Conservation (phyloP, 805 yeast species). For the Candida adriatica region DNA sequence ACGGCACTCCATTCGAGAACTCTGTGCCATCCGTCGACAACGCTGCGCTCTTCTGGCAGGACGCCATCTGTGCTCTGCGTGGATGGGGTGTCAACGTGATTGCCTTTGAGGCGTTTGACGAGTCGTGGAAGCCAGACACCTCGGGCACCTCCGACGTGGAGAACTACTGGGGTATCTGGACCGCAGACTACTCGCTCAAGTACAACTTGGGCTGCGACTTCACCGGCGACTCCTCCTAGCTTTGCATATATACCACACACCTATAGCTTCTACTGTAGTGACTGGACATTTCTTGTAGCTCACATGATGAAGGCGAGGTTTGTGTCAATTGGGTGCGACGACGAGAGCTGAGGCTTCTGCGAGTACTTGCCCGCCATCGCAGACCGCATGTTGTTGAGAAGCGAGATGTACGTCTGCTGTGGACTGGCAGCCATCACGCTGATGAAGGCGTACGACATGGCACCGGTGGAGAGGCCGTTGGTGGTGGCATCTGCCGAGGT, state of each 20-base stretch:
- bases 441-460: conserved; percentile 67
- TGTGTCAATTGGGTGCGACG: conserved; percentile 62
- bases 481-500: conserved; percentile 55
- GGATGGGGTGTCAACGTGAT: conserved; percentile 94
- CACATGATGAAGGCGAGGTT: conserved; percentile 33
- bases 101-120: conserved; percentile 93
- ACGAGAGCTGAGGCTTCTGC: conserved; percentile 67
- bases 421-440: conserved; percentile 48
- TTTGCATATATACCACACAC: background rate
- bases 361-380: conserved; percentile 53
- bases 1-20: conserved; percentile 63
- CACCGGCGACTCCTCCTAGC: conserved; percentile 11
- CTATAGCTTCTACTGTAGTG: background rate
- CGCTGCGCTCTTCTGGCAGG: conserved; percentile 78
- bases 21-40: conserved; percentile 65
- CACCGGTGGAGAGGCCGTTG: conserved; percentile 62
- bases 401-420: conserved; percentile 50
- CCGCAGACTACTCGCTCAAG: conserved; percentile 39
- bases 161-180: conserved; percentile 92
- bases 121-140: conserved; percentile 91
- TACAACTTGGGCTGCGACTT: conserved; percentile 43
- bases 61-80: conserved; percentile 88
- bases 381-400: conserved; percentile 54
- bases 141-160: conserved; percentile 84
- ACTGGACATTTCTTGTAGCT: background rate